Percentiles rank a stretch among this genome's conserved stretches.
Conservation (phyloP, 139 green algal genomes). For the Chlamydomonas sphaeroides region DNA sequence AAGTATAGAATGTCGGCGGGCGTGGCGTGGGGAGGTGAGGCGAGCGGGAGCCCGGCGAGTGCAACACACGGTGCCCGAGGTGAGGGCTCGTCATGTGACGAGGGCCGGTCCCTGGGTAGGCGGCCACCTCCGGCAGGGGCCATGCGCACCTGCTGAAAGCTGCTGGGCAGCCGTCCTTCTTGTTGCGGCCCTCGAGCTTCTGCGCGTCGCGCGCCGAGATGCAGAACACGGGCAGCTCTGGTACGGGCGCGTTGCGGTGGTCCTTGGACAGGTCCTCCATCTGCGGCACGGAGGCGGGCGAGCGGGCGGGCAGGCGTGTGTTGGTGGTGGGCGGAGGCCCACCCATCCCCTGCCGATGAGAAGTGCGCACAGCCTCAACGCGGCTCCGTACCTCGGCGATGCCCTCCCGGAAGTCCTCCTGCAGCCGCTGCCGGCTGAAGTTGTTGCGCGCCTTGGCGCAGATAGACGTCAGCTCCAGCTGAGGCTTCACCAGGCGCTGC, state of each 20-base stretch:
- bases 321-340: too few relatives aligned
- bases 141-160: neutral
- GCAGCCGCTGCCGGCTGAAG: slow-evolving; percentile 7
- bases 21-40: too few relatives aligned
- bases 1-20: too few relatives aligned
- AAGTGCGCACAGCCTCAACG: neutral
- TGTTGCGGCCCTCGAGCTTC: slow-evolving; percentile 3
- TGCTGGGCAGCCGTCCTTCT: neutral
- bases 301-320: neutral
- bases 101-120: too few relatives aligned
- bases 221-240: slow-evolving; percentile 12
- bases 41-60: too few relatives aligned
- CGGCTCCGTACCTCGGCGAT: neutral
- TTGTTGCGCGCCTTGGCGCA: slow-evolving; percentile 6
- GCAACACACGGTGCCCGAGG: too few relatives aligned
- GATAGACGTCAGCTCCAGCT: neutral
- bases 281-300: neutral
- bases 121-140: too few relatives aligned
- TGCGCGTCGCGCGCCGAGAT: slow-evolving; percentile 1
- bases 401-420: slow-evolving; percentile 22
- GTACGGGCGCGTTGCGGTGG: neutral
- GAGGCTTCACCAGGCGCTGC: neutral
- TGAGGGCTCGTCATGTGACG: too few relatives aligned
- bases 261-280: neutral
- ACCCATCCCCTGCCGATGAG: too few relatives aligned